phyloP scores from a whole-genome alignment of 805 yeast species.

The Isabelozyma pseudorhagii region DNA sequence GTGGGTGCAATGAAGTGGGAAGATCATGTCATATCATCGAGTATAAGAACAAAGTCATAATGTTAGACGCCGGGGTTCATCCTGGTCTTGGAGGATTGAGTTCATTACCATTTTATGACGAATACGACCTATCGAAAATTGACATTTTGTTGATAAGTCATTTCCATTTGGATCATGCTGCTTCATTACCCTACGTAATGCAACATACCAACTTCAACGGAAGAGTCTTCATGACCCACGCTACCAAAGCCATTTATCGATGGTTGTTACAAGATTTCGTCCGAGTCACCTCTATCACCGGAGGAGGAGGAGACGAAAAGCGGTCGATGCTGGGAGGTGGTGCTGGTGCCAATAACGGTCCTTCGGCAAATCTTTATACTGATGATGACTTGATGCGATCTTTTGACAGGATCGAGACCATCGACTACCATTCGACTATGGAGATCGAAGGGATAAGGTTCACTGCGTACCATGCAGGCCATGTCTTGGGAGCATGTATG shows the following conservation, averaged over 20 bases:
- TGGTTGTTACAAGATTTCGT: conserved; percentile 96
- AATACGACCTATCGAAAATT: conserved; percentile 82
- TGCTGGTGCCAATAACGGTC: conserved; percentile 10
- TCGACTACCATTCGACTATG: conserved; percentile 92
- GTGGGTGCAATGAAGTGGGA: conserved; percentile 99
- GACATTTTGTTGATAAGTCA: conserved; percentile 88
- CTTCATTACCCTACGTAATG: conserved; percentile 96
- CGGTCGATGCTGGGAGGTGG: conserved; percentile 7
- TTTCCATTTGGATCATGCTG: conserved; percentile 97
- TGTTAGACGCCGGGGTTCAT: conserved; percentile 98
- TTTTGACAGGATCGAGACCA: conserved; percentile 86
- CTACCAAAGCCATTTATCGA: conserved; percentile 95
- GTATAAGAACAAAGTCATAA: conserved; percentile 89
- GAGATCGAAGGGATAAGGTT: conserved; percentile 93
- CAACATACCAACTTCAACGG: conserved; percentile 94
- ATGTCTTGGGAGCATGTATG: conserved; percentile 98
- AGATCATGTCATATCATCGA: conserved; percentile 91
- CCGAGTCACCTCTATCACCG: conserved; percentile 67
- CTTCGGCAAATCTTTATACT: conserved; percentile 61
- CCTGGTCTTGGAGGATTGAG: conserved; percentile 91
- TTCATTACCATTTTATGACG: conserved; percentile 93
- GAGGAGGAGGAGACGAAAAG: conserved; percentile 42
- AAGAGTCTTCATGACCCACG: conserved; percentile 97
- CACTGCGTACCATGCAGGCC: conserved; percentile 99
- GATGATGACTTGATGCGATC: conserved; percentile 88